phyloP scores from a whole-genome alignment of 176 grass and related monocot genomes.

The Zizania latifolia region DNA sequence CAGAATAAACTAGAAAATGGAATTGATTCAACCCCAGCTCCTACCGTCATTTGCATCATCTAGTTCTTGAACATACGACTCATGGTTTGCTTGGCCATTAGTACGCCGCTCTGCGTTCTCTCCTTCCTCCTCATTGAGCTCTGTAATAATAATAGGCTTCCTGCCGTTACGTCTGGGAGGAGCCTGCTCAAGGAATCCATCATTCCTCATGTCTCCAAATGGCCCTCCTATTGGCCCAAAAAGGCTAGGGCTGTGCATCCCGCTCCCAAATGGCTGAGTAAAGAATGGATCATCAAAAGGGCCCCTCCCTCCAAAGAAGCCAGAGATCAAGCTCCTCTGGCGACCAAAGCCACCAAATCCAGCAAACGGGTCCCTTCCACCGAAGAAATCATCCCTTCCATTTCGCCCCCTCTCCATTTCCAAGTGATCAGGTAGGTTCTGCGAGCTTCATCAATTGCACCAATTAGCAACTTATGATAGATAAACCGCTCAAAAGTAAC shows the following conservation, averaged over 20 bases:
- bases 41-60: slow-evolving; percentile 63
- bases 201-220: slow-evolving; percentile 27
- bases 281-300: slow-evolving; percentile 94
- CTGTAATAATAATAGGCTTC: slow-evolving; percentile 65
- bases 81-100: slow-evolving; percentile 9
- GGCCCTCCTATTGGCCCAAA: slow-evolving; percentile 30
- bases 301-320: slow-evolving; percentile 72
- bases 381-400: slow-evolving; percentile 41
- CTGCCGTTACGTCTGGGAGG: slow-evolving; percentile 6
- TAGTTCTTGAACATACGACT: slow-evolving; percentile 60
- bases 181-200: slow-evolving; percentile 45
- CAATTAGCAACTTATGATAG: not conserved
- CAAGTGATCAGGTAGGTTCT: not conserved
- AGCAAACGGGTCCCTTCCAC: slow-evolving; percentile 55
- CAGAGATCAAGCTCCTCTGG: slow-evolving; percentile 38
- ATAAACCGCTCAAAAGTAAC: not conserved
- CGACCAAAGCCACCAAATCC: slow-evolving; percentile 59
- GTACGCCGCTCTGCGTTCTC: not conserved
- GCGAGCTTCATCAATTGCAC: not conserved
- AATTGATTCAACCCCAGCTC: not conserved
- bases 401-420: slow-evolving; percentile 69
- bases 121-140: slow-evolving; percentile 48
- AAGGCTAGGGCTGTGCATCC: slow-evolving; percentile 38
- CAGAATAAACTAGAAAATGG: not conserved
- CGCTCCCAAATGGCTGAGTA: slow-evolving; percentile 59